Evolutionary conservation across 163 green algal species (phyloP).

Genomic region (Trebouxiophyceae sp.): DNA sequence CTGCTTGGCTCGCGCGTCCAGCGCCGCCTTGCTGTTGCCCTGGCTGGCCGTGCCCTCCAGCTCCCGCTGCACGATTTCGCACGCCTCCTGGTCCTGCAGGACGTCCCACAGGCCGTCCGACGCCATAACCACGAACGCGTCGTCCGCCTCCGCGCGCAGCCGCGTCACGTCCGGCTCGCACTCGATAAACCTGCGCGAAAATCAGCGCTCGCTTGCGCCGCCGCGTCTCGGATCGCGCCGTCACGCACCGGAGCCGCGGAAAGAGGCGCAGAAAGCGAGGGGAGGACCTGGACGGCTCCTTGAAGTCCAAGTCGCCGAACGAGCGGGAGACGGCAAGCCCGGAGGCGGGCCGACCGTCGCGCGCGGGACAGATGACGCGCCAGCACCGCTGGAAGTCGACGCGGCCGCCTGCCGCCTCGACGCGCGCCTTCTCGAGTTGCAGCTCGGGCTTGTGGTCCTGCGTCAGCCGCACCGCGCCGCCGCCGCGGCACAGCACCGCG

Average conservation of each 20-base stretch:
- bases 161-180: constrained; percentile 59
- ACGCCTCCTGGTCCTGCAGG: constrained; percentile 36
- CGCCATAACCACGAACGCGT: constrained; percentile 76
- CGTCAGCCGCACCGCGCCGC: constrained; percentile 43
- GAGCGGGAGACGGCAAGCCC: constrained; percentile 40
- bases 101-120: constrained; percentile 90
- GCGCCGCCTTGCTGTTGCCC: not conserved
- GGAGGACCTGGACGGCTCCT: constrained; percentile 21
- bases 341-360: constrained; percentile 21
- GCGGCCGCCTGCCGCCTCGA: constrained; percentile 46
- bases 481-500: constrained; percentile 61
- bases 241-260: too few relatives aligned
- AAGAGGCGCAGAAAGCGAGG: too few relatives aligned
- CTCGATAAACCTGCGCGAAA: constrained; percentile 15
- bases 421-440: constrained; percentile 49
- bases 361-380: not conserved
- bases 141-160: constrained; percentile 40
- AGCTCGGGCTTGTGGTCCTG: constrained; percentile 65
- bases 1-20: not conserved
- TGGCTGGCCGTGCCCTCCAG: constrained; percentile 42
- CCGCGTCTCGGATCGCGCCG: too few relatives aligned
- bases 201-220: too few relatives aligned
- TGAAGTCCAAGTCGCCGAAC: constrained; percentile 26
- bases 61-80: constrained; percentile 70
- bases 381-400: constrained; percentile 48